These are phyloP conservation scores for Clarkia xantiana DNA, from an alignment of 345 rosid genomes.

Conservation along the genomic window DNA sequence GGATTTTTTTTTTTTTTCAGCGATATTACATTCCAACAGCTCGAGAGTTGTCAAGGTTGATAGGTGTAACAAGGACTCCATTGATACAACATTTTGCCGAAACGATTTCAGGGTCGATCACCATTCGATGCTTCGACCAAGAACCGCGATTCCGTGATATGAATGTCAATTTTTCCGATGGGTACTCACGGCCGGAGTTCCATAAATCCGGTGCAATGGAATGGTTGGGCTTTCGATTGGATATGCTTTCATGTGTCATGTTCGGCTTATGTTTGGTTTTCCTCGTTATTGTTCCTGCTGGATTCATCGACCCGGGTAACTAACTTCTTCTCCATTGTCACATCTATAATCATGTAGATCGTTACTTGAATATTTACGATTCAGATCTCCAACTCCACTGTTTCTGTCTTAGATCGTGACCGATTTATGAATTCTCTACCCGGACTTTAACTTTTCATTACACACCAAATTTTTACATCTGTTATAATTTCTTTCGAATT, in stretches of 20 bases:
- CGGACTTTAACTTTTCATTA: too few relatives aligned
- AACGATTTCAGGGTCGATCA: conserved; percentile 53
- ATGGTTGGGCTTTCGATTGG: conserved; percentile 66
- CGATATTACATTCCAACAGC: conserved; percentile 59
- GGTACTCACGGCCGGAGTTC: conserved; percentile 39
- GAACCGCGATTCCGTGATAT: conserved; percentile 39
- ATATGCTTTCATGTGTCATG: conserved; percentile 36
- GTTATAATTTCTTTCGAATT: too few relatives aligned
- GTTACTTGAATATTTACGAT: too few relatives aligned
- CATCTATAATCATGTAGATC: too few relatives aligned
- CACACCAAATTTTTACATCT: too few relatives aligned
- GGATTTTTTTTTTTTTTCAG: conserved; percentile 21
- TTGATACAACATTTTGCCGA: conserved; percentile 69
- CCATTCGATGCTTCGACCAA: conserved; percentile 61
- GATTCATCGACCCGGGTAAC: conserved; percentile 51
- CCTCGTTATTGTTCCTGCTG: conserved; percentile 38
- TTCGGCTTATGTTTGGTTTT: conserved; percentile 47
- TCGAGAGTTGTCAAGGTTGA: conserved; percentile 53
- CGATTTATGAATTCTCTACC: too few relatives aligned
- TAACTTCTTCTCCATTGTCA: too few relatives aligned
- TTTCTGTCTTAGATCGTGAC: too few relatives aligned
- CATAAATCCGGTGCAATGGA: conserved; percentile 41
- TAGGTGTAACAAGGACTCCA: conserved; percentile 61
- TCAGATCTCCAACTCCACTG: too few relatives aligned
- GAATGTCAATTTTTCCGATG: conserved; percentile 40